Evolutionary conservation across 2,329 filamentous ascomycete genomes (phyloP).

Genomic region (Pseudocercospora fijiensis): DNA sequence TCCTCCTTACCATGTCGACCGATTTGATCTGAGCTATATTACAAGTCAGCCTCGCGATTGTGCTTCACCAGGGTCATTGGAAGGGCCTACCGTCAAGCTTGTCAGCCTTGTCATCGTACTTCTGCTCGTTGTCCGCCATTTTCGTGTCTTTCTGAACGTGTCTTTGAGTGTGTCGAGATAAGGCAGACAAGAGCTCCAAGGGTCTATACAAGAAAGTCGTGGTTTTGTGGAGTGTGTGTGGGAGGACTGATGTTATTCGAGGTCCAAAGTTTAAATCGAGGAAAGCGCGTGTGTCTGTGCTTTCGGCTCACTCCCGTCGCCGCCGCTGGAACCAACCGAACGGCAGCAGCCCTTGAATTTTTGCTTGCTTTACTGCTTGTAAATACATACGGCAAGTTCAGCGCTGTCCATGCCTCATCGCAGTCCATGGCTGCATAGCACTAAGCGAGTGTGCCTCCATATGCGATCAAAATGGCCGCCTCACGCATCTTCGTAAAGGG

Average conservation of each 20-base stretch:
- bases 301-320: slow-evolving; percentile 1
- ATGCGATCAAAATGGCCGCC: slow-evolving; percentile 58
- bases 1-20: slow-evolving; percentile 83
- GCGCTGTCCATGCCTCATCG: not conserved
- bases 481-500: slow-evolving; percentile 72
- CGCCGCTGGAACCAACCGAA: too few relatives aligned
- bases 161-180: not conserved
- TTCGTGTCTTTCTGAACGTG: slow-evolving; percentile 9
- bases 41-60: slow-evolving; percentile 19
- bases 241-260: not conserved
- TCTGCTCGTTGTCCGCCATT: slow-evolving; percentile 33
- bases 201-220: not conserved
- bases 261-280: slow-evolving; percentile 1
- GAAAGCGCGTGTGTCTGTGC: not conserved
- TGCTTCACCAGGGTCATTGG: slow-evolving; percentile 9
- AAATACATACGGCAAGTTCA: not conserved
- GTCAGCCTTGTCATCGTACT: slow-evolving; percentile 45
- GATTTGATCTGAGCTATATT: slow-evolving; percentile 88
- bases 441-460: not conserved
- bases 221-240: not conserved
- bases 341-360: not conserved
- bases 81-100: slow-evolving; percentile 70
- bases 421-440: not conserved
- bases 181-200: not conserved
- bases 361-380: not conserved